phyloP scores from a whole-genome alignment of 2,329 filamentous ascomycete genomes.

The Rasamsonia emersonii region DNA sequence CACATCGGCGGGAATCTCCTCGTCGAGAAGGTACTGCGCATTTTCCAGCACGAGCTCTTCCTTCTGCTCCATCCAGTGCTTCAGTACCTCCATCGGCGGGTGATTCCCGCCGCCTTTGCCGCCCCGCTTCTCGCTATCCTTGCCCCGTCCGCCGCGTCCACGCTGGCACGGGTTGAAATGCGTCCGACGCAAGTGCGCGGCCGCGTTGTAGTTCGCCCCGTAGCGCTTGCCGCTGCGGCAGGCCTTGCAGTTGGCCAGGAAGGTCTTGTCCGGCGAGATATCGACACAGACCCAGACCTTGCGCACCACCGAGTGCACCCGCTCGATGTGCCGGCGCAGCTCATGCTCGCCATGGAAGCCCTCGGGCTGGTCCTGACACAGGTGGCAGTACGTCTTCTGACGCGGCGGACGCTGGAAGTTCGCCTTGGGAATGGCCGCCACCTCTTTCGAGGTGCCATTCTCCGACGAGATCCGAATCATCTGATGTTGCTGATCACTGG shows the following conservation, averaged over 20 bases:
- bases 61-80: slow-evolving; percentile 53
- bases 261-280: slow-evolving; percentile 49
- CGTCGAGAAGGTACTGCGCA: slow-evolving; percentile 17
- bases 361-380: slow-evolving; percentile 63
- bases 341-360: slow-evolving; percentile 86
- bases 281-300: slow-evolving; percentile 58
- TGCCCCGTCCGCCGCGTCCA: slow-evolving; percentile 46
- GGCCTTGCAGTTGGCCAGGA: slow-evolving; percentile 73
- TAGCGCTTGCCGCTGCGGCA: slow-evolving; percentile 73
- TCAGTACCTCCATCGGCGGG: slow-evolving; percentile 52
- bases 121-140: slow-evolving; percentile 51
- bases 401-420: slow-evolving; percentile 58
- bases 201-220: slow-evolving; percentile 88
- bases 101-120: slow-evolving; percentile 55
- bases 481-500: slow-evolving; percentile 30
- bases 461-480: slow-evolving; percentile 45
- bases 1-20: slow-evolving; percentile 17
- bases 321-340: slow-evolving; percentile 57
- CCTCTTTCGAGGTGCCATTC: slow-evolving; percentile 47
- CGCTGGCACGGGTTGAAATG: slow-evolving; percentile 69
- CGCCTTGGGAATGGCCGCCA: slow-evolving; percentile 47
- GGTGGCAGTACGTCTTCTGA: slow-evolving; percentile 57
- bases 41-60: slow-evolving; percentile 42
- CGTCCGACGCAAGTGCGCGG: slow-evolving; percentile 75
- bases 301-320: slow-evolving; percentile 54